Conservation (phyloP, 1,139 yeast genomes). For the Pneumocystis jirovecii region DNA sequence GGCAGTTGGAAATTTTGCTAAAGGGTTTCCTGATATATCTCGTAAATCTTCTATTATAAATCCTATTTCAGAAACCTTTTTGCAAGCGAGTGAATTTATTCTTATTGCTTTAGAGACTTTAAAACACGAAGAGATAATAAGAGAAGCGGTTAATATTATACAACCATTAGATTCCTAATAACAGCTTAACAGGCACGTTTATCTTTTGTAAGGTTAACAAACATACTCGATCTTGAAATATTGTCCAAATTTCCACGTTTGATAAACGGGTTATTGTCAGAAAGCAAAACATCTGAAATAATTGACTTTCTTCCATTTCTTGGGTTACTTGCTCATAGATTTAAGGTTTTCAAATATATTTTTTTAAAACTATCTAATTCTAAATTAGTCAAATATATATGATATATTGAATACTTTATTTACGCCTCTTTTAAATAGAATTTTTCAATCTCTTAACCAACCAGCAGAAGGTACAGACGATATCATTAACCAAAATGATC, state of each 20-base stretch:
- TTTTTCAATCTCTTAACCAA: slow-evolving; percentile 41
- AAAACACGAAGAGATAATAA: slow-evolving; percentile 47
- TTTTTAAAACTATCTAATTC: slow-evolving; percentile 25
- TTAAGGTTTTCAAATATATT: slow-evolving; percentile 25
- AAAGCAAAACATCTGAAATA: slow-evolving; percentile 49
- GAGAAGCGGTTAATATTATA: slow-evolving; percentile 41
- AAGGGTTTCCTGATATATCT: slow-evolving; percentile 45
- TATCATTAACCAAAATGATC: slow-evolving; percentile 25
- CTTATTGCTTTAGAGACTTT: slow-evolving; percentile 68
- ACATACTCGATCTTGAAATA: slow-evolving; percentile 45
- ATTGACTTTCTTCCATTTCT: slow-evolving; percentile 71
- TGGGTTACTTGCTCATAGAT: slow-evolving; percentile 75
- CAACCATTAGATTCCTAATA: neutral
- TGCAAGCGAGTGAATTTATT: slow-evolving; percentile 67
- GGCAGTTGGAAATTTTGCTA: slow-evolving; percentile 80
- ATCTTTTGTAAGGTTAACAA: slow-evolving; percentile 73
- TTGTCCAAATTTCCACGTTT: slow-evolving; percentile 53
- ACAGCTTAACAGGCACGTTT: slow-evolving; percentile 38
- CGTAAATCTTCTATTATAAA: slow-evolving; percentile 24
- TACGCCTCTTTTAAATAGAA: slow-evolving; percentile 56
- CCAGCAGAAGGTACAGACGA: slow-evolving; percentile 30
- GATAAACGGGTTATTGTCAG: slow-evolving; percentile 58
- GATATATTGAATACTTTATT: slow-evolving; percentile 58
- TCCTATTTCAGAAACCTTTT: slow-evolving; percentile 35
- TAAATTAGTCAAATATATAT: slow-evolving; percentile 38